Conservation (phyloP, 208 protist species). For the Porcisia hertigi region DNA sequence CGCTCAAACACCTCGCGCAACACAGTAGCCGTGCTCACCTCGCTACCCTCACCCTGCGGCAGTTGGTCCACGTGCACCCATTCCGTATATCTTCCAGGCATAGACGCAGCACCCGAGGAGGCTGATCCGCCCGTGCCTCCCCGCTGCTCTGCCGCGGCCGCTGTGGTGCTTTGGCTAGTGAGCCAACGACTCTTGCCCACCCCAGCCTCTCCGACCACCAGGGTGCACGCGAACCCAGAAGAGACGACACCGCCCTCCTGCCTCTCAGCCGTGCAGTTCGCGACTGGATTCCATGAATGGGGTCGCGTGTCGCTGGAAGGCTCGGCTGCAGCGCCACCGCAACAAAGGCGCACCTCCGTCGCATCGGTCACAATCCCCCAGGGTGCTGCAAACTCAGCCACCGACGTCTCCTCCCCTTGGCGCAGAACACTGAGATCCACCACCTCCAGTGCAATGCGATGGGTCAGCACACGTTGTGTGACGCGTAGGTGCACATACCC, state of each 20-base stretch:
- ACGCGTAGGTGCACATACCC: conserved; percentile 36
- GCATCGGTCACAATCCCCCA: conserved; percentile 37
- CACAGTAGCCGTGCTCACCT: conserved; percentile 82
- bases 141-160: neutral
- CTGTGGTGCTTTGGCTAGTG: neutral
- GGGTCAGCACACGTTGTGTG: conserved; percentile 32
- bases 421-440: conserved; percentile 1
- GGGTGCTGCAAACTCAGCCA: neutral
- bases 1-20: conserved; percentile 92
- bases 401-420: no score
- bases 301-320: neutral
- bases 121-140: neutral
- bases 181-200: conserved; percentile 52
- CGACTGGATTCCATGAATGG: neutral
- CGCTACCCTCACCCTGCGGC: conserved; percentile 37
- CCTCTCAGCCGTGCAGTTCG: neutral
- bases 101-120: neutral
- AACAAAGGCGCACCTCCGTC: conserved; percentile 23
- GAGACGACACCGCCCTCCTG: neutral
- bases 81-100: conserved; percentile 13
- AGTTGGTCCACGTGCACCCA: conserved; percentile 45
- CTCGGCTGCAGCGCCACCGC: neutral
- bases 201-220: conserved; percentile 49
- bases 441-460: conserved; percentile 39
- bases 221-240: conserved; percentile 12